Conservation (phyloP, 1,139 yeast genomes). For the Nadsonia commutata region DNA sequence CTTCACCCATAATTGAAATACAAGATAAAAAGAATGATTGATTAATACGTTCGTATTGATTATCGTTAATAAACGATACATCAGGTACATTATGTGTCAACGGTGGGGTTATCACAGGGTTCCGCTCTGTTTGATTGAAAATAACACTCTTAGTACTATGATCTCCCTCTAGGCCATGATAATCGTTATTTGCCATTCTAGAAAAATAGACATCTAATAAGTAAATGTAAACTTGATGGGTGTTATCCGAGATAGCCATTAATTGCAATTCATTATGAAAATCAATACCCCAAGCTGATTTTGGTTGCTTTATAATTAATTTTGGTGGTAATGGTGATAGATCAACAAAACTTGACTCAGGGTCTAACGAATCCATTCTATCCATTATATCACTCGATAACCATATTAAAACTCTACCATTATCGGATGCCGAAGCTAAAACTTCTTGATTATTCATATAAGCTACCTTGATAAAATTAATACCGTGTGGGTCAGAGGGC, state of each 20-base stretch:
- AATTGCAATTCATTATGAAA: constrained; percentile 25
- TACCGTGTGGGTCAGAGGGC: constrained; percentile 34
- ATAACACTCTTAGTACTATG: neutral
- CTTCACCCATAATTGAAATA: constrained; percentile 16
- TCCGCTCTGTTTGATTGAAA: neutral
- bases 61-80: constrained; percentile 28
- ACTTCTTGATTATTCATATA: constrained; percentile 19
- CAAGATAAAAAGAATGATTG: constrained; percentile 14
- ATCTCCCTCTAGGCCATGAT: neutral
- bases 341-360: neutral
- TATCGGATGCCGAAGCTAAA: constrained; percentile 39
- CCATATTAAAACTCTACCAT: constrained; percentile 40
- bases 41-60: constrained; percentile 7
- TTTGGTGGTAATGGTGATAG: constrained; percentile 2
- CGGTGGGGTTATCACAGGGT: constrained; percentile 23
- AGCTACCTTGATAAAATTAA: constrained; percentile 32
- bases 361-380: neutral
- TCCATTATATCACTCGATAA: constrained; percentile 17
- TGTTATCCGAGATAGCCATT: constrained; percentile 44
- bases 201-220: constrained; percentile 16
- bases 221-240: constrained; percentile 32
- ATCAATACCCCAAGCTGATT: constrained; percentile 59
- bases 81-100: constrained; percentile 48
- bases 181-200: constrained; percentile 5
- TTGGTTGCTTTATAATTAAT: constrained; percentile 22